These are phyloP conservation scores for Dothistroma pini DNA, from an alignment of 2,329 filamentous ascomycete genomes.

Conservation along the genomic window DNA sequence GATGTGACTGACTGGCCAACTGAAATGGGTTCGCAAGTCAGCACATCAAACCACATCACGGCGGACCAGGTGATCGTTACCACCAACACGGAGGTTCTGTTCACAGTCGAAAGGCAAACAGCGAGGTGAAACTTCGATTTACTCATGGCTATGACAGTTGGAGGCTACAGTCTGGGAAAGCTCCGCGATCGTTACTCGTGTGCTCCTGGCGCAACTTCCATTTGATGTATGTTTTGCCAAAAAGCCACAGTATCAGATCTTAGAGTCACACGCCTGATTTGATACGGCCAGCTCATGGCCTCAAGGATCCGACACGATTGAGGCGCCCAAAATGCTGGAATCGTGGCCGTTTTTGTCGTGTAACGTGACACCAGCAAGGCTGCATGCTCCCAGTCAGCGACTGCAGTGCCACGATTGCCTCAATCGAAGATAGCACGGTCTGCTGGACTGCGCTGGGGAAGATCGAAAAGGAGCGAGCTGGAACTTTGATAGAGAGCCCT, in stretches of 20 bases:
- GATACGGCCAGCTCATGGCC: neutral
- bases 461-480: neutral
- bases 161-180: neutral
- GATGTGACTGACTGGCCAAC: conserved; percentile 79
- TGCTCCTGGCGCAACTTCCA: neutral
- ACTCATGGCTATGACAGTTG: neutral
- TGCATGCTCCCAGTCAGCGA: neutral
- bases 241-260: neutral
- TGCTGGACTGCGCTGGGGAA: neutral
- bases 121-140: neutral
- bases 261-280: neutral
- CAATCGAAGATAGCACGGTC: neutral
- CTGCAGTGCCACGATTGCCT: neutral
- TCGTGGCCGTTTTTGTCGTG: neutral
- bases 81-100: conserved; percentile 44
- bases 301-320: neutral
- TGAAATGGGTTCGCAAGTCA: conserved; percentile 47
- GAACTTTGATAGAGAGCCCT: neutral
- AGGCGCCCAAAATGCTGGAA: neutral
- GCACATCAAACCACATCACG: conserved; percentile 49
- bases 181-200: neutral
- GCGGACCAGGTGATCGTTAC: conserved; percentile 39
- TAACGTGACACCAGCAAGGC: conserved; percentile 2
- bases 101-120: conserved; percentile 42
- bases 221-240: neutral